These are phyloP conservation scores for Penicillium sp. DNA, from an alignment of 2,329 filamentous ascomycete genomes.

Conservation along the genomic window DNA sequence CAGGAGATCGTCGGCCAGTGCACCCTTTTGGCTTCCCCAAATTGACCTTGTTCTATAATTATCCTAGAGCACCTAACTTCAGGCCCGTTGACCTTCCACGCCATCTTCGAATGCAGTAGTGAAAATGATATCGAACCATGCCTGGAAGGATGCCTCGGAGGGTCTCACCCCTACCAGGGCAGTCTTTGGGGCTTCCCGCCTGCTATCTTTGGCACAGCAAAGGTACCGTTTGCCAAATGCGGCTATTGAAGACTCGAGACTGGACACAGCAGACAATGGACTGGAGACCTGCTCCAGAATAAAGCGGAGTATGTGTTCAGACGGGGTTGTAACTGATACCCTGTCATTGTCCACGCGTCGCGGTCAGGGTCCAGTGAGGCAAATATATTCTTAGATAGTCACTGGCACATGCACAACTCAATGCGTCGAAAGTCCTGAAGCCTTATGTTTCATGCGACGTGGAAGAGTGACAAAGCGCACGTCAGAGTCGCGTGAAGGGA, in stretches of 20 bases:
- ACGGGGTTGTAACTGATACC: background rate
- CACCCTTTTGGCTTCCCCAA: constrained; percentile 7
- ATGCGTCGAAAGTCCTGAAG: background rate
- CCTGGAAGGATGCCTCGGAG: background rate
- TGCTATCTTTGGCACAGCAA: background rate
- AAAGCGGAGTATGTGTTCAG: background rate
- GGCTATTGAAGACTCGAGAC: background rate
- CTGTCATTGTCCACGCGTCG: background rate
- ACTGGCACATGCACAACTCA: background rate
- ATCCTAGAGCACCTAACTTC: constrained; percentile 7
- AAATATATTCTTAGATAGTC: background rate
- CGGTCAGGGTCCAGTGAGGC: background rate
- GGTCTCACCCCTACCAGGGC: background rate
- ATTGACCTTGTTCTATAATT: constrained; percentile 20
- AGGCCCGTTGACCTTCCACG: background rate
- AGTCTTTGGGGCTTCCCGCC: background rate
- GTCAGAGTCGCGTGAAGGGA: background rate
- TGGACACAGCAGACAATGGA: background rate
- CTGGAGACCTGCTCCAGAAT: background rate
- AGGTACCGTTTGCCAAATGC: constrained; percentile 5
- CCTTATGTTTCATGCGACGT: background rate
- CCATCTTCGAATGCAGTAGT: constrained; percentile 8
- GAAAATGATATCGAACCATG: background rate
- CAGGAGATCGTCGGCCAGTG: constrained; percentile 9
- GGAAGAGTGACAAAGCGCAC: background rate